Conservation (phyloP, 164 flowering plant genomes). For the Magnolia changhungtana region DNA sequence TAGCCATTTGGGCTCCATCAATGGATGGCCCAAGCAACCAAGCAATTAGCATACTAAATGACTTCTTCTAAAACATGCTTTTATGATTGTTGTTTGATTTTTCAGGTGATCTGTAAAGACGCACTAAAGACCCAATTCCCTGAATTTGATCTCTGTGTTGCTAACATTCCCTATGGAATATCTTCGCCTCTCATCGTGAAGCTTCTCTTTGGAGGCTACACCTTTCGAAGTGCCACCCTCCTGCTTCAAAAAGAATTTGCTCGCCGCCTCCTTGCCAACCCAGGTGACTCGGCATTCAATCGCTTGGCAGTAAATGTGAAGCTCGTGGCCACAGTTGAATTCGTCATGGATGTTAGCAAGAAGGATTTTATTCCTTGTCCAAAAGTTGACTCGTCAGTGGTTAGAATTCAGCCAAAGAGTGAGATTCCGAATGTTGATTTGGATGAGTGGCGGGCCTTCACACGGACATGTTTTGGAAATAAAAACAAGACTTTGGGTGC, state of each 20-base stretch:
- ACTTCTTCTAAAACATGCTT: background rate
- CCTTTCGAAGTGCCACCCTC: slow-evolving; percentile 72
- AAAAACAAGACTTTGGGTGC: slow-evolving; percentile 94
- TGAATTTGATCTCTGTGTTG: slow-evolving; percentile 72
- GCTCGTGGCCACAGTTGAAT: slow-evolving; percentile 74
- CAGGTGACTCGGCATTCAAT: slow-evolving; percentile 80
- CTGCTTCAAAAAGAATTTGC: slow-evolving; percentile 94
- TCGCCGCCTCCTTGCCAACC: slow-evolving; percentile 66
- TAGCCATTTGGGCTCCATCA: background rate
- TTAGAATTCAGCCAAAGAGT: slow-evolving; percentile 56
- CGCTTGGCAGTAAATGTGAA: slow-evolving; percentile 87
- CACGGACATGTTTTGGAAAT: slow-evolving; percentile 72
- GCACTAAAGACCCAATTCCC: slow-evolving; percentile 81
- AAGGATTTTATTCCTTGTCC: slow-evolving; percentile 85
- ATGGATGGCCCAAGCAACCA: background rate
- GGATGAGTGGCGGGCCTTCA: slow-evolving; percentile 84
- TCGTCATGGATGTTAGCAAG: slow-evolving; percentile 86
- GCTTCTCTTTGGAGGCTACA: slow-evolving; percentile 45
- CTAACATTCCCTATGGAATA: slow-evolving; percentile 85
- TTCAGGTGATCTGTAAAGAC: slow-evolving; percentile 67
- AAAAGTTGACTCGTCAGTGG: slow-evolving; percentile 86
- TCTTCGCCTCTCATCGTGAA: slow-evolving; percentile 82
- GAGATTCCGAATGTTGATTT: slow-evolving; percentile 62
- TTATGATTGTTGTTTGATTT: slow-evolving; percentile 5
- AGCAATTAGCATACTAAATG: background rate